A percentile compares a stretch with the other conserved stretches of the same genome.
Evolutionary conservation across 495 filamentous ascomycete genomes (phyloP).

Genomic region (Pyrenopolyporus hunteri): DNA sequence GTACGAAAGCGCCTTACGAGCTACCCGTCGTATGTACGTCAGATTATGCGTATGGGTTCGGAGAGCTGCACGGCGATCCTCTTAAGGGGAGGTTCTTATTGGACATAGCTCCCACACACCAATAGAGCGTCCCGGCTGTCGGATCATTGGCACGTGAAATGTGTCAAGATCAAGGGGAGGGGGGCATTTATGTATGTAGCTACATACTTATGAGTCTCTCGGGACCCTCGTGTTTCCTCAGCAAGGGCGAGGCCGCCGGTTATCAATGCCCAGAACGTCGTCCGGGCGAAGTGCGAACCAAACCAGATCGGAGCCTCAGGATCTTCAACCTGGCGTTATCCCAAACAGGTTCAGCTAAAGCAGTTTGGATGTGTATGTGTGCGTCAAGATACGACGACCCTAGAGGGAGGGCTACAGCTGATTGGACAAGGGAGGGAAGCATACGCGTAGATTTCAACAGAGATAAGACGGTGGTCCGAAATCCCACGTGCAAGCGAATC

Average conservation of each 20-base stretch:
- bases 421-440: slow-evolving; percentile 4
- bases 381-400: neutral
- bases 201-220: neutral
- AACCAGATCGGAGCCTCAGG: too few species aligned
- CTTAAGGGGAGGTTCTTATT: neutral
- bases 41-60: neutral
- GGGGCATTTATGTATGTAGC: neutral
- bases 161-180: neutral
- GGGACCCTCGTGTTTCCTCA: neutral
- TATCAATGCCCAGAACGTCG: too few species aligned
- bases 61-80: neutral
- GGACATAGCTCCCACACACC: neutral
- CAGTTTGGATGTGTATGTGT: neutral
- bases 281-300: too few species aligned
- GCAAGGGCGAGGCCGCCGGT: neutral
- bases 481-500: neutral
- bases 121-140: neutral
- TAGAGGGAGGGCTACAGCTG: neutral
- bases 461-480: neutral
- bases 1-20: neutral
- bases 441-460: slow-evolving; percentile 3
- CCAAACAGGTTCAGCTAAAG: too few species aligned
- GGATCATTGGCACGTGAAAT: slow-evolving; percentile 1
- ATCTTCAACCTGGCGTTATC: too few species aligned
- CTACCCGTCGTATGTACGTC: neutral